These are phyloP conservation scores for Coniosporium apollinis DNA, from an alignment of 495 filamentous ascomycete genomes.

Conservation along the genomic window DNA sequence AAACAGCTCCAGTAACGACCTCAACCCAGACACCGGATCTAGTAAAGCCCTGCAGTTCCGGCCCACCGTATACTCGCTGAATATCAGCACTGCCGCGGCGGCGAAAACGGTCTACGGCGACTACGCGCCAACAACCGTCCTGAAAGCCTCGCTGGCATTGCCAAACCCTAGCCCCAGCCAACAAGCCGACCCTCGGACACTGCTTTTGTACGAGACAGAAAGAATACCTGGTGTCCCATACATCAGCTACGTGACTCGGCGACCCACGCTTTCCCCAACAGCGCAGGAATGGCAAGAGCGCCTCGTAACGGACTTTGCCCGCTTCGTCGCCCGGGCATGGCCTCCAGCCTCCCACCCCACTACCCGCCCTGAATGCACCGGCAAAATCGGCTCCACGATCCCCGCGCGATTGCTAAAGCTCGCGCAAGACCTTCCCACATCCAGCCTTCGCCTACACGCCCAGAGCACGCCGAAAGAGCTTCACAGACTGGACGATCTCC, in stretches of 20 bases:
- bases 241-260: slow-evolving; percentile 15
- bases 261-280: neutral
- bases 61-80: slow-evolving; percentile 25
- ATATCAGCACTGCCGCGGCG: slow-evolving; percentile 22
- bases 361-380: slow-evolving; percentile 7
- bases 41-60: slow-evolving; percentile 33
- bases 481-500: slow-evolving; percentile 24
- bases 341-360: neutral
- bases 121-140: slow-evolving; percentile 23
- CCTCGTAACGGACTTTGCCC: slow-evolving; percentile 29
- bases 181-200: slow-evolving; percentile 6
- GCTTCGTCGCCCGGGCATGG: slow-evolving; percentile 25
- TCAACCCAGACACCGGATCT: slow-evolving; percentile 7
- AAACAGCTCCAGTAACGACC: neutral
- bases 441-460: slow-evolving; percentile 15
- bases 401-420: slow-evolving; percentile 21
- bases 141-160: neutral
- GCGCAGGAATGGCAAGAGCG: slow-evolving; percentile 13
- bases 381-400: slow-evolving; percentile 15
- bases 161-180: slow-evolving; percentile 1
- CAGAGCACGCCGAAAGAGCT: slow-evolving; percentile 18
- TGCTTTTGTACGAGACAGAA: slow-evolving; percentile 27
- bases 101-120: slow-evolving; percentile 25
- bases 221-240: slow-evolving; percentile 27
- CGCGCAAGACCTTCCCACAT: slow-evolving; percentile 23